Evolutionary conservation across 2,329 filamentous ascomycete genomes (phyloP).

Genomic region (Phoma sp.): DNA sequence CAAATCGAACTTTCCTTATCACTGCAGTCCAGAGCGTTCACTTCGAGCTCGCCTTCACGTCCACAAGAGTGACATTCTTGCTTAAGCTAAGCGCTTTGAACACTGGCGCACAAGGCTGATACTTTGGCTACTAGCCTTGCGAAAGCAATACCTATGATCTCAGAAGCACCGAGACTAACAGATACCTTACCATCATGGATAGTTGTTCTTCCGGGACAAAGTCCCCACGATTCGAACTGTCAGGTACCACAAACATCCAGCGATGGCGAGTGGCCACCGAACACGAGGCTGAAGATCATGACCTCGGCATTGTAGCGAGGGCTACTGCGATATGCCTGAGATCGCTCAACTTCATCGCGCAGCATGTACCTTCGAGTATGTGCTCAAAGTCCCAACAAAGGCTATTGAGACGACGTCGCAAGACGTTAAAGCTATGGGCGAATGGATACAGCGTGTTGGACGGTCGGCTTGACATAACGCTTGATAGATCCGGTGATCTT

Average conservation of each 20-base stretch:
- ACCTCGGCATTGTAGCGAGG: slow-evolving; percentile 15
- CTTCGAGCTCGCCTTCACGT: no score
- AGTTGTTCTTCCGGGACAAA: no score
- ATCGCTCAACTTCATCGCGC: slow-evolving; percentile 1
- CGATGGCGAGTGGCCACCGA: slow-evolving; percentile 5
- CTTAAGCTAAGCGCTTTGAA: no score
- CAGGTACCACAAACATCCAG: background rate
- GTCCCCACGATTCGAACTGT: no score
- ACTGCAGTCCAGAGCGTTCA: no score
- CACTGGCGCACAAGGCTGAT: no score
- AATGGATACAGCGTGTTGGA: slow-evolving; percentile 19
- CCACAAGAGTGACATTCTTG: no score
- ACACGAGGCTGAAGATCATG: background rate
- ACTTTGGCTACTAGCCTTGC: no score
- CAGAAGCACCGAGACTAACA: no score
- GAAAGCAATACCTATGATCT: no score
- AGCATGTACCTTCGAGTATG: background rate
- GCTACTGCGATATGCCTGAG: slow-evolving; percentile 13
- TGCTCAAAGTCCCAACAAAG: slow-evolving; percentile 6
- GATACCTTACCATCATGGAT: no score
- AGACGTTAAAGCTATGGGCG: slow-evolving; percentile 24
- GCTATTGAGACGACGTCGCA: slow-evolving; percentile 16
- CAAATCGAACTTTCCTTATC: no score
- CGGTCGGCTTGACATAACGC: slow-evolving; percentile 21
- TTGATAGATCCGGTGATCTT: slow-evolving; percentile 25